Evolutionary conservation across 1,284 basidiomycete genomes (phyloP).

Genomic region (Vanrija sp.): DNA sequence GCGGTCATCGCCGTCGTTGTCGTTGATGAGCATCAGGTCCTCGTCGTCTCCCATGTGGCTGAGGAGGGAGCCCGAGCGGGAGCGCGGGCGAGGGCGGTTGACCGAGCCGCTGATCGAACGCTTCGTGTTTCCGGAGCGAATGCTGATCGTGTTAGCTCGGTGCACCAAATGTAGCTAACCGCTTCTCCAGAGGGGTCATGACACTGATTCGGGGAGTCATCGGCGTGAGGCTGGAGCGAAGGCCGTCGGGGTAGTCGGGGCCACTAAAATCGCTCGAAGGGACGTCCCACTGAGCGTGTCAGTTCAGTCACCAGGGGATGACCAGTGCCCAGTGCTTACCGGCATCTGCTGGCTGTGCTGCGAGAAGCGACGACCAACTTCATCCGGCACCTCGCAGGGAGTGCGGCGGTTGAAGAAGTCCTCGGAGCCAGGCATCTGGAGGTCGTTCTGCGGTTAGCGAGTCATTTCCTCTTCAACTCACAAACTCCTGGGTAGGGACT

Average conservation of each 20-base stretch:
- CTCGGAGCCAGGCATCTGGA: background rate
- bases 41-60: background rate
- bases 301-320: background rate
- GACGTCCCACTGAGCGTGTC: background rate
- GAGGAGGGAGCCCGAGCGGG: constrained; percentile 2
- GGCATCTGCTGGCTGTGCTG: no score
- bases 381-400: no score
- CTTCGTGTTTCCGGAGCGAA: background rate
- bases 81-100: background rate
- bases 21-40: background rate
- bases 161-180: constrained; percentile 11
- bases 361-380: no score
- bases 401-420: no score
- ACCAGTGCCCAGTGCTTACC: no score
- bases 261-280: background rate
- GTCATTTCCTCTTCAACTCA: no score
- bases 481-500: no score
- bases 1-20: constrained; percentile 1
- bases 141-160: background rate
- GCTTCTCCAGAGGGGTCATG: constrained; percentile 35
- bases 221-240: constrained; percentile 20
- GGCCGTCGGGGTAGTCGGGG: background rate
- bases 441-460: background rate
- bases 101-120: constrained; percentile 1
- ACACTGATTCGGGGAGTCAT: constrained; percentile 23